phyloP scores from a whole-genome alignment of 139 green algal genomes.

The Chlorella sp. region DNA sequence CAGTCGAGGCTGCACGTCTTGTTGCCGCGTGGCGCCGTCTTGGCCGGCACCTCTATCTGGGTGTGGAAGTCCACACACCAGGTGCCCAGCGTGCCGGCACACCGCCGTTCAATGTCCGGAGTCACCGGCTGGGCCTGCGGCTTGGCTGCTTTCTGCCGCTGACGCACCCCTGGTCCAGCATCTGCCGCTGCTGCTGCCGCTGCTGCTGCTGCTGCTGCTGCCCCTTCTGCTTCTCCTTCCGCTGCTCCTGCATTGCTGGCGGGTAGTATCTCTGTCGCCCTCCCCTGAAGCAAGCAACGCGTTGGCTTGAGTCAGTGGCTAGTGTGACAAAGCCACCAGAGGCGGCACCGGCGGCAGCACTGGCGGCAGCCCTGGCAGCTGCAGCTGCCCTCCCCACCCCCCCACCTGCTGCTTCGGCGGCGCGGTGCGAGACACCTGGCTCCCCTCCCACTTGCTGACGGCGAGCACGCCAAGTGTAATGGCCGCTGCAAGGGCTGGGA shows the following conservation, averaged over 20 bases:
- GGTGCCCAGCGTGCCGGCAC: constrained; percentile 9
- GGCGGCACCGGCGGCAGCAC: neutral
- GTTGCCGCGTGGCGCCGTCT: constrained; percentile 11
- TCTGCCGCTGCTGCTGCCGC: neutral
- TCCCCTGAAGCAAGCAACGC: neutral
- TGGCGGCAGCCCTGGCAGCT: too few relatives aligned
- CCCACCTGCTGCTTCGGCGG: neutral
- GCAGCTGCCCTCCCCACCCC: neutral
- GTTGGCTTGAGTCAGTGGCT: too few relatives aligned
- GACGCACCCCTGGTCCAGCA: neutral
- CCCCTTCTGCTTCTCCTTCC: neutral
- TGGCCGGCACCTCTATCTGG: neutral
- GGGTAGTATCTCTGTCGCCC: neutral
- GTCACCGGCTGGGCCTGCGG: neutral
- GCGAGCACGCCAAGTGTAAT: neutral
- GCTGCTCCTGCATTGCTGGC: too few relatives aligned
- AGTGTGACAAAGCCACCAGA: too few relatives aligned
- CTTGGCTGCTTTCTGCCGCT: neutral
- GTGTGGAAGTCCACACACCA: constrained; percentile 15
- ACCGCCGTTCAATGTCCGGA: neutral
- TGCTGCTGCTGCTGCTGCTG: neutral
- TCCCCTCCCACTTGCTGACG: neutral
- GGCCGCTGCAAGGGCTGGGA: neutral
- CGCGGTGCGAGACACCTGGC: neutral
- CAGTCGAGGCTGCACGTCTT: constrained; percentile 28